These are phyloP conservation scores for Annulohypoxylon moriforme DNA, from an alignment of 495 filamentous ascomycete genomes.

Conservation along the genomic window DNA sequence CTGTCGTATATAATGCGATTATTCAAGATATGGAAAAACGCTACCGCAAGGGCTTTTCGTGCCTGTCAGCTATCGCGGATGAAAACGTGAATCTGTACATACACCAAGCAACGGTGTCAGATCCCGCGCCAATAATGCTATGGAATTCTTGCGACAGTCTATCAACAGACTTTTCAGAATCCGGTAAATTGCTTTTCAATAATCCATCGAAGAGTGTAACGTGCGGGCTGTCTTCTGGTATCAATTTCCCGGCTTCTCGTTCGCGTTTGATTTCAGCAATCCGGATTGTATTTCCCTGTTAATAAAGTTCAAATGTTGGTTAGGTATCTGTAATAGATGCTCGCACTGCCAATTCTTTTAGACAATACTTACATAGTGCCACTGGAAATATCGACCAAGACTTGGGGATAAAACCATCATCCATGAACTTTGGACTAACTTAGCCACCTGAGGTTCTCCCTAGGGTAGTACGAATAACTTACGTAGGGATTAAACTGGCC, in stretches of 20 bases:
- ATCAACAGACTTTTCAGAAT: conserved; percentile 46
- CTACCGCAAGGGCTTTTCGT: conserved; percentile 36
- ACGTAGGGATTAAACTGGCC: conserved; percentile 23
- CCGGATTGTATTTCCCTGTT: background rate
- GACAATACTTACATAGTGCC: background rate
- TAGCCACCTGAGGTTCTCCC: background rate
- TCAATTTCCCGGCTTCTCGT: background rate
- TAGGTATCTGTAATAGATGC: background rate
- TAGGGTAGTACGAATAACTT: background rate
- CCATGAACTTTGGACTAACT: conserved; percentile 21
- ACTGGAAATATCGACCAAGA: background rate
- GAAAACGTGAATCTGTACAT: conserved; percentile 57
- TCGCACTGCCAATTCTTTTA: background rate
- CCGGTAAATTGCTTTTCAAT: conserved; percentile 55
- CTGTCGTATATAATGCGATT: conserved; percentile 1
- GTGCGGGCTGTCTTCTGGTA: background rate
- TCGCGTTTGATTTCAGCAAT: background rate
- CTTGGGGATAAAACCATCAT: background rate
- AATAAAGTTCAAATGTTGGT: no score
- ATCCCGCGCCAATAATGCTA: no score
- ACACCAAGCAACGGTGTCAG: conserved; percentile 52
- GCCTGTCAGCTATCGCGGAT: conserved; percentile 47
- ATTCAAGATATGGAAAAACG: conserved; percentile 9
- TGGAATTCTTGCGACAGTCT: conserved; percentile 57
- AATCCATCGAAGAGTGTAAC: conserved; percentile 55